A percentile compares a stretch with the other conserved stretches of the same genome.
These are phyloP conservation scores for Ricinus communis DNA, from an alignment of 345 rosid species.

Conservation along the genomic window DNA sequence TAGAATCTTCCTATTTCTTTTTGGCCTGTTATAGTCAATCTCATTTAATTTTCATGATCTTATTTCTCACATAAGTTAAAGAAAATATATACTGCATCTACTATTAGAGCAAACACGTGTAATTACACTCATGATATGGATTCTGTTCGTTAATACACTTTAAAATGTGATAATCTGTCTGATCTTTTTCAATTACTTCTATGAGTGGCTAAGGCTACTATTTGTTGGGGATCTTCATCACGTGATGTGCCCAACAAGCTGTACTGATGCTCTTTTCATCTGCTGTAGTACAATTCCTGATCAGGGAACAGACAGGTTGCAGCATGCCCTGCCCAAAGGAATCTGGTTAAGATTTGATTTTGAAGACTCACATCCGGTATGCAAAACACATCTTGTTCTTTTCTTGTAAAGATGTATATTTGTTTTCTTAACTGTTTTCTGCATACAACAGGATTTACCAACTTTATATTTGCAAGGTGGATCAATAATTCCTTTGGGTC, in stretches of 20 bases:
- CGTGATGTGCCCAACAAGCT: not conserved
- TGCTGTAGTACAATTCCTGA: slow-evolving; percentile 49
- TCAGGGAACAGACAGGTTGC: slow-evolving; percentile 48
- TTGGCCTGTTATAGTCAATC: not conserved
- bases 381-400: slow-evolving; percentile 8
- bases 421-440: slow-evolving; percentile 9
- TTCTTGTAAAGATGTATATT: not conserved
- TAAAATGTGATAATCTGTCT: not conserved
- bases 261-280: slow-evolving; percentile 13
- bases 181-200: not conserved
- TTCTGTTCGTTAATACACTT: too few relatives aligned
- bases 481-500: slow-evolving; percentile 69
- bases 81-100: too few relatives aligned
- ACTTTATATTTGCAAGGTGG: slow-evolving; percentile 84
- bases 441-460: slow-evolving; percentile 71
- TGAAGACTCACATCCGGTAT: slow-evolving; percentile 85
- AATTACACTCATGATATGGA: too few relatives aligned
- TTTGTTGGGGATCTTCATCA: not conserved
- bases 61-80: too few relatives aligned
- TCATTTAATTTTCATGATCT: too few relatives aligned
- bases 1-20: not conserved
- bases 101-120: too few relatives aligned
- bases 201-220: not conserved
- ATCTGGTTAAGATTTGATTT: slow-evolving; percentile 81
- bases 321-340: slow-evolving; percentile 61